Evolutionary conservation across 2,329 filamentous ascomycete genomes (phyloP).

Genomic region (Eutypella sp.): DNA sequence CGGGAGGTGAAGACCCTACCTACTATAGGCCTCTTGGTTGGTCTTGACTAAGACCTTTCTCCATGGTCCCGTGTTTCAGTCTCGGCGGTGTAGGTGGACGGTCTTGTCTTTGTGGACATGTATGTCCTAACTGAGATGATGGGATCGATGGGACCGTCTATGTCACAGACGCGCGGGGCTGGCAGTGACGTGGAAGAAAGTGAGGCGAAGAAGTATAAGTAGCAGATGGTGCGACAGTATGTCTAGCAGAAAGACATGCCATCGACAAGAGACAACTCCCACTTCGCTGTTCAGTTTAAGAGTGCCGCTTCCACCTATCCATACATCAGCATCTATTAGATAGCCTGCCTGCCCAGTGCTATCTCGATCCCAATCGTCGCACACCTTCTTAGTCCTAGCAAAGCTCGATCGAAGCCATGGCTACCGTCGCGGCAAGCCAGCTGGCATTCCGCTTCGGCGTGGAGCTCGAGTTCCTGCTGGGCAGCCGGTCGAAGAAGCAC

Average conservation of each 20-base stretch:
- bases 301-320: no score
- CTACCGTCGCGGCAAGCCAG: constrained; percentile 4
- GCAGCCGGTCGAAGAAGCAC: constrained; percentile 26
- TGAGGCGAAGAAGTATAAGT: background rate
- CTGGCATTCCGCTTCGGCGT: constrained; percentile 26
- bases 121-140: background rate
- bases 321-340: no score
- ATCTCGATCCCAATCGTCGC: background rate
- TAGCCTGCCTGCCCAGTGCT: background rate
- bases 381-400: background rate
- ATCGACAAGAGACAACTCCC: no score
- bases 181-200: background rate
- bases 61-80: background rate
- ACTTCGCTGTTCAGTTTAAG: no score
- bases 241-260: background rate
- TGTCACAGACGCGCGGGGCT: background rate
- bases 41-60: background rate
- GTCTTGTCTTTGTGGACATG: background rate
- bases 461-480: constrained; percentile 34
- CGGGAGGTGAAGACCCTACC: background rate
- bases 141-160: background rate
- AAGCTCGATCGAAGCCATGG: background rate
- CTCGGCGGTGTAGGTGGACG: background rate
- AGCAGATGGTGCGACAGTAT: background rate
- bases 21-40: background rate